A percentile compares a stretch with the other conserved stretches of the same genome.
phyloP scores from a whole-genome alignment of 106 monocot species.

The Platanthera zijinensis region DNA sequence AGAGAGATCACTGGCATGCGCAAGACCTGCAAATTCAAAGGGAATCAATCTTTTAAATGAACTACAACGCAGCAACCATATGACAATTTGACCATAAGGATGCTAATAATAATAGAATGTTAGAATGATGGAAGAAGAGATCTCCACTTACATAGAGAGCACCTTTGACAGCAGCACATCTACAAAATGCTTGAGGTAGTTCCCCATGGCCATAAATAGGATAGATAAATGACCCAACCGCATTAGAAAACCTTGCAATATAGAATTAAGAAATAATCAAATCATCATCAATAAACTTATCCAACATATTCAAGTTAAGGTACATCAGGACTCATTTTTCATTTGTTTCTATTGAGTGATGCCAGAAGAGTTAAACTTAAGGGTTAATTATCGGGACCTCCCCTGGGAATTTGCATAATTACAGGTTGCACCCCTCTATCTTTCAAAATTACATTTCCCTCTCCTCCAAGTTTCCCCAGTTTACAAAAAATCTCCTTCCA shows the following conservation, averaged over 20 bases:
- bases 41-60: background rate
- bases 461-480: too few species aligned
- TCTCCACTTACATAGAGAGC: conserved; percentile 78
- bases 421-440: too few species aligned
- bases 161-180: conserved; percentile 98
- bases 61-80: background rate
- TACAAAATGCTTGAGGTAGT: conserved; percentile 97
- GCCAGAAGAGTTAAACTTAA: too few species aligned
- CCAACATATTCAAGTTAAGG: too few species aligned
- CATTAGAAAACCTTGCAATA: conserved; percentile 73
- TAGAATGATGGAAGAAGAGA: background rate
- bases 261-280: background rate
- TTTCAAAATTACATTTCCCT: too few species aligned
- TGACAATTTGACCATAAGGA: background rate
- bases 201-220: conserved; percentile 99
- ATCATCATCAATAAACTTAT: too few species aligned
- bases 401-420: too few species aligned
- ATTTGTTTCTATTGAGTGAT: too few species aligned
- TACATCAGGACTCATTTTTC: too few species aligned
- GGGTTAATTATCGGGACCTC: too few species aligned
- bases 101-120: background rate
- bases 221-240: conserved; percentile 91
- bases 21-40: conserved; percentile 50
- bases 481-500: too few species aligned
- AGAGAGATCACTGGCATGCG: conserved; percentile 64